Conservation (phyloP, 2,329 filamentous ascomycete species). For the Fusarium globosum region DNA sequence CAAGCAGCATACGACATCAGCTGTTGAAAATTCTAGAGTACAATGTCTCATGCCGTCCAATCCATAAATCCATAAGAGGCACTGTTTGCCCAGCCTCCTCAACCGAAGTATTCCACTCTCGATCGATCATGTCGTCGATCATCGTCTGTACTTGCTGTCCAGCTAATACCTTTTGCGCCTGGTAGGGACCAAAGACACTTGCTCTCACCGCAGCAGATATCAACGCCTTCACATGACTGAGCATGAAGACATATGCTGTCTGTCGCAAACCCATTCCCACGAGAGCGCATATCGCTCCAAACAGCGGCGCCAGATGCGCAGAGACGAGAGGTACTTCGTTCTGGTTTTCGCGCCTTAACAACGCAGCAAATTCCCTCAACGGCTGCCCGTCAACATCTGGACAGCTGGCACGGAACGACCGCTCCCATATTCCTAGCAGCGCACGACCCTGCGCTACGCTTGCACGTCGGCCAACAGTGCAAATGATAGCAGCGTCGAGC, state of each 20-base stretch:
- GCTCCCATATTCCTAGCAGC: conserved; percentile 80
- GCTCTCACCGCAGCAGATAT: conserved; percentile 81
- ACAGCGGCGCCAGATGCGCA: conserved; percentile 77
- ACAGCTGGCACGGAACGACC: conserved; percentile 65
- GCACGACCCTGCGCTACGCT: conserved; percentile 81
- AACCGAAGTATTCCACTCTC: conserved; percentile 68
- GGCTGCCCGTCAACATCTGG: conserved; percentile 44
- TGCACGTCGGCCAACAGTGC: conserved; percentile 81
- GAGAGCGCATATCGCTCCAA: conserved; percentile 73
- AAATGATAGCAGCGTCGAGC: conserved; percentile 80
- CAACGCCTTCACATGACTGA: conserved; percentile 80
- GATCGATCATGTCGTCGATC: conserved; percentile 67
- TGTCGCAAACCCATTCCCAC: conserved; percentile 70
- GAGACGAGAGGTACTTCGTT: conserved; percentile 57
- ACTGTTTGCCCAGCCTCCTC: conserved; percentile 80
- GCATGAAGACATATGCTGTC: conserved; percentile 78
- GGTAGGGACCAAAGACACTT: conserved; percentile 82
- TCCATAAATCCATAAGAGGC: conserved; percentile 84
- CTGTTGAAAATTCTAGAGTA: conserved; percentile 92
- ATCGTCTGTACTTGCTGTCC: conserved; percentile 66
- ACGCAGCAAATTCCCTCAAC: conserved; percentile 51
- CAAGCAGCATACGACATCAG: conserved; percentile 51
- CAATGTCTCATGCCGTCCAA: conserved; percentile 83
- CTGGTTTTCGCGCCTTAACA: conserved; percentile 48
- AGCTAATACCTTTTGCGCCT: conserved; percentile 79